A percentile compares a stretch with the other conserved stretches of the same genome.
Conservation (phyloP, 2,329 filamentous ascomycete genomes). For the Apiospora malaysiana region DNA sequence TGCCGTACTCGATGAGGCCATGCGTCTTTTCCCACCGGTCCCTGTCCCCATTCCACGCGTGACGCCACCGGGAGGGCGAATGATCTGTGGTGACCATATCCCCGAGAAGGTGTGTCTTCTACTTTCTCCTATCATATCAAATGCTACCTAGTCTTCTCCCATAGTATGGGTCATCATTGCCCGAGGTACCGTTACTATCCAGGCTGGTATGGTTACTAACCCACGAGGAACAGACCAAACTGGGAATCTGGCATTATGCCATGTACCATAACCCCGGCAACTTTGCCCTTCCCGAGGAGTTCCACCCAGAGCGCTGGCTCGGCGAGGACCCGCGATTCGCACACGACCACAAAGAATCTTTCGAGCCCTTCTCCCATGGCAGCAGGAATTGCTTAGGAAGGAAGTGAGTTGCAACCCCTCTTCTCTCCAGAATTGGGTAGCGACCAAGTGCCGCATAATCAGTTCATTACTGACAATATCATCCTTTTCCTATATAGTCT, state of each 20-base stretch:
- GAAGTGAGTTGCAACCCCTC: neutral
- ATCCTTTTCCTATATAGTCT: constrained; percentile 26
- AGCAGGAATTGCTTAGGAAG: constrained; percentile 21
- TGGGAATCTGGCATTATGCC: constrained; percentile 39
- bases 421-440: neutral
- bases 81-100: constrained; percentile 28
- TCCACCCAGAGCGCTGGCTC: constrained; percentile 22
- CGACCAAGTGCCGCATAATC: neutral
- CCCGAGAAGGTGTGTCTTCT: constrained; percentile 25
- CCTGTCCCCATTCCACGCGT: constrained; percentile 29
- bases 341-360: constrained; percentile 13
- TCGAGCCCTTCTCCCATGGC: constrained; percentile 22
- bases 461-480: neutral
- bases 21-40: constrained; percentile 46
- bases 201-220: no score
- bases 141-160: neutral
- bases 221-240: constrained; percentile 27
- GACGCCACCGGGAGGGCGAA: constrained; percentile 27
- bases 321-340: constrained; percentile 3
- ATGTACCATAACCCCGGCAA: constrained; percentile 32
- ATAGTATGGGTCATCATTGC: no score
- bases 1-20: constrained; percentile 46
- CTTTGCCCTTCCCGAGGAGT: constrained; percentile 8
- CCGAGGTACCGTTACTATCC: no score
- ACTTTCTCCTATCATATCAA: neutral